Conservation (phyloP, 2,329 filamentous ascomycete genomes). For the Ophiocordyceps camponoti-rufipedis region DNA sequence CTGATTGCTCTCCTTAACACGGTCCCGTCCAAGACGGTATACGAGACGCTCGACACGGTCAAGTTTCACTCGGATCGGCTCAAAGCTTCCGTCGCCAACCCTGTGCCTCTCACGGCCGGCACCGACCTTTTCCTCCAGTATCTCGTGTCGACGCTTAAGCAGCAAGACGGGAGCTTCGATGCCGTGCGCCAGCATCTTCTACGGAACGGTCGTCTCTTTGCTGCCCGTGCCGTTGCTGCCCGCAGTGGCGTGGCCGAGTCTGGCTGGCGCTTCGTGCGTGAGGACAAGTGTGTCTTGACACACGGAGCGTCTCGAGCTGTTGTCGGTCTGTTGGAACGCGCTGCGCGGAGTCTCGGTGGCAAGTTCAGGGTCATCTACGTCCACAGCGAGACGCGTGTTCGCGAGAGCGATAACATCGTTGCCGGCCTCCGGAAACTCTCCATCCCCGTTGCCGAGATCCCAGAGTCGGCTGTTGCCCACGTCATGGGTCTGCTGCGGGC, state of each 20-base stretch:
- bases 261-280: constrained; percentile 59
- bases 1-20: constrained; percentile 73
- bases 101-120: constrained; percentile 80
- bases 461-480: constrained; percentile 54
- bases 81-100: constrained; percentile 65
- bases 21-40: constrained; percentile 68
- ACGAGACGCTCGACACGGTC: constrained; percentile 80
- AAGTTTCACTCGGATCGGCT: constrained; percentile 60
- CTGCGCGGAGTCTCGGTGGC: constrained; percentile 36
- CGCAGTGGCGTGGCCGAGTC: constrained; percentile 67
- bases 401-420: constrained; percentile 56
- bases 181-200: constrained; percentile 68
- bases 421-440: constrained; percentile 51
- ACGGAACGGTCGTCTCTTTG: constrained; percentile 73
- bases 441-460: constrained; percentile 53
- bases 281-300: constrained; percentile 70
- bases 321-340: constrained; percentile 54
- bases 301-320: constrained; percentile 81
- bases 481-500: constrained; percentile 37
- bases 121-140: constrained; percentile 94
- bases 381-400: constrained; percentile 31
- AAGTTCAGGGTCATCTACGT: constrained; percentile 78
- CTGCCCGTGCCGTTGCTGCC: constrained; percentile 68
- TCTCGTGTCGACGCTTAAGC: constrained; percentile 56
- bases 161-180: constrained; percentile 46